Evolutionary conservation across 1,284 basidiomycete species (phyloP), one percentile per base, ranked within the genome.

Genomic region (Vanrija sp.): DNA sequence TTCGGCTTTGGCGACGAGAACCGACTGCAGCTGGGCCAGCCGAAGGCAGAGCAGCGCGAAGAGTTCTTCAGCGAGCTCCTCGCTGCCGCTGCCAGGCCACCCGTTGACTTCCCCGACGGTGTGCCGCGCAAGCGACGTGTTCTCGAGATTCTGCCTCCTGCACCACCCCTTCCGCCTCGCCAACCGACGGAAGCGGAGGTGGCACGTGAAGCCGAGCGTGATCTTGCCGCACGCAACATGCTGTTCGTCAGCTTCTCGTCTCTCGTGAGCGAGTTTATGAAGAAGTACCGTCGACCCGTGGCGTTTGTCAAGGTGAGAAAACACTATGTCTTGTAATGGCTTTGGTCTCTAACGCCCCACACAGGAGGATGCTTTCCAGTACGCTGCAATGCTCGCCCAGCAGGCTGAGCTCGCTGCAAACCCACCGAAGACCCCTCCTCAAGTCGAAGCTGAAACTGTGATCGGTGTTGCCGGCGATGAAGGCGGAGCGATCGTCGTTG

Each of bases 261-360:
- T 0, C 87, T 98, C 46, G 77, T 98, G 38, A 83, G 82, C 2
- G 93, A 98, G 72, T 78, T 99, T 62, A 91, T 91, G 77, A 84
- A 91, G 70, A 94, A 95, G 77, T 95, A 89, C 76, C 92, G 92
- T 78, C 82, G 89, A 61, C 95, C 96, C 68, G 89, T 85, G 0
- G 88, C 92, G 71, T 79, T 83, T 41, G 88, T 90, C 41, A 83
- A 82, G 68, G 91, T 92, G 63, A 68, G 84, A 31, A 31, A 80
- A 19, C 7, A n/a, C n/a, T n/a, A n/a, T 35, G 25, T 37, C 27
- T 43, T 47, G 35, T 31, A 42, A 23, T 44, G 45, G 5, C 23
- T 35, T 42, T 19, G 18, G 31, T 41, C 27, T 19, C 44, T 42
- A 24, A n/a, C 23, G 5, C 18, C n/a, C 31, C 2, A n/a, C 39